Evolutionary conservation across 495 filamentous ascomycete genomes (phyloP).

Genomic region (Astrothelium subdiscretum): DNA sequence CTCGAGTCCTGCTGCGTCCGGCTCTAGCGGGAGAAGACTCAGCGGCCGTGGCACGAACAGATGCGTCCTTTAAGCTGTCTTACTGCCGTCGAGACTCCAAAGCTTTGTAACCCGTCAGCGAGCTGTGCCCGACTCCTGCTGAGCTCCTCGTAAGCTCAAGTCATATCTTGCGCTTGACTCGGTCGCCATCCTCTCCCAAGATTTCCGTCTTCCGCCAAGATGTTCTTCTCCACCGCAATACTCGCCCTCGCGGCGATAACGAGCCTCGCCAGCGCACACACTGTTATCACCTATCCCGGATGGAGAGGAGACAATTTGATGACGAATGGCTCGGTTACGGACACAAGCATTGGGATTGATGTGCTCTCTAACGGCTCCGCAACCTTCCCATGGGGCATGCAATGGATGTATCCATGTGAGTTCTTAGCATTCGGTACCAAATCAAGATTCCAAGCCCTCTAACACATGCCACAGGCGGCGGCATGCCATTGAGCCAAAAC

Average conservation of each 20-base stretch:
- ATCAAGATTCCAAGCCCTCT: neutral
- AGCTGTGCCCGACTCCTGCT: neutral
- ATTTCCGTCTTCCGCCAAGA: neutral
- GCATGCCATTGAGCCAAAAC: conserved; percentile 65
- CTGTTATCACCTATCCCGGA: conserved; percentile 81
- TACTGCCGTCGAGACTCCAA: neutral
- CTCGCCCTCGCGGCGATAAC: conserved; percentile 27
- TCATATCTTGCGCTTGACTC: neutral
- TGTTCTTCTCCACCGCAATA: conserved; percentile 27
- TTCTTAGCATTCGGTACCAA: conserved; percentile 2
- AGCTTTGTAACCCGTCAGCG: neutral
- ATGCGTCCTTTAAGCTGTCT: conserved; percentile 1
- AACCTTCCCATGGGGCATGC: conserved; percentile 80
- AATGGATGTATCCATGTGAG: conserved; percentile 98
- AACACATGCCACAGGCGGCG: conserved; percentile 54
- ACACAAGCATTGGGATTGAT: conserved; percentile 31
- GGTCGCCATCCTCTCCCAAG: neutral
- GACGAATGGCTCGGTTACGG: conserved; percentile 47
- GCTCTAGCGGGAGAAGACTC: neutral
- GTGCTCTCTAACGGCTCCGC: conserved; percentile 29
- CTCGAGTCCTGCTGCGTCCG: neutral
- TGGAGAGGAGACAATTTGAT: conserved; percentile 90
- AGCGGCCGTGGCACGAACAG: neutral
- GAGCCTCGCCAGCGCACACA: conserved; percentile 58
- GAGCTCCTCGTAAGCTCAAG: neutral